Evolutionary conservation across 257 asterid species (phyloP).

Genomic region (Solanum virginianum): DNA sequence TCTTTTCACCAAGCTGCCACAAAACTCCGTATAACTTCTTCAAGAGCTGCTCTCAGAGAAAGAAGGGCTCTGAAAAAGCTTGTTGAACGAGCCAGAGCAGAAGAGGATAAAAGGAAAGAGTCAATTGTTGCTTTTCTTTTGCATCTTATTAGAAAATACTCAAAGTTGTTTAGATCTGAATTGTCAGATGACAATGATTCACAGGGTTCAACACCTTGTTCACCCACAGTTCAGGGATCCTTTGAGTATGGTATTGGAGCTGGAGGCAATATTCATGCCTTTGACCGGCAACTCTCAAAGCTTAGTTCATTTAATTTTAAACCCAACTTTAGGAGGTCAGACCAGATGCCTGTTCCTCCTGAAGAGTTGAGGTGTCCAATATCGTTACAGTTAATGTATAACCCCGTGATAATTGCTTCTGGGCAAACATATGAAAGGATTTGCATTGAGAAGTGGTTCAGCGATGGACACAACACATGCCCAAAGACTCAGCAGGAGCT

Average conservation of each 20-base stretch:
- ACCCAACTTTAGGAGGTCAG: constrained; percentile 71
- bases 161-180: constrained; percentile 80
- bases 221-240: constrained; percentile 76
- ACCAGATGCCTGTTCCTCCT: constrained; percentile 64
- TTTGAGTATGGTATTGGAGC: constrained; percentile 49
- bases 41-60: constrained; percentile 91
- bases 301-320: constrained; percentile 81
- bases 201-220: constrained; percentile 95
- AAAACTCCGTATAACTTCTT: constrained; percentile 80
- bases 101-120: constrained; percentile 90
- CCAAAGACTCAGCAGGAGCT: constrained; percentile 98
- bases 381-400: constrained; percentile 87
- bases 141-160: constrained; percentile 84
- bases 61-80: constrained; percentile 91
- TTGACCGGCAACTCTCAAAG: constrained; percentile 76
- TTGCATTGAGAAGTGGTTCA: constrained; percentile 96
- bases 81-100: constrained; percentile 75
- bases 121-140: constrained; percentile 83
- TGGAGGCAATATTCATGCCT: constrained; percentile 44
- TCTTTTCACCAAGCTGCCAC: constrained; percentile 91
- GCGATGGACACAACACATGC: constrained; percentile 84
- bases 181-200: constrained; percentile 92
- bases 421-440: constrained; percentile 95
- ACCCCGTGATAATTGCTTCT: constrained; percentile 90
- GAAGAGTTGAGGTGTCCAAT: constrained; percentile 95